A percentile compares a stretch with the other conserved stretches of the same genome.
These are phyloP conservation scores for Picea engelmannii DNA, from an alignment of 83 land plant species.

Conservation along the genomic window DNA sequence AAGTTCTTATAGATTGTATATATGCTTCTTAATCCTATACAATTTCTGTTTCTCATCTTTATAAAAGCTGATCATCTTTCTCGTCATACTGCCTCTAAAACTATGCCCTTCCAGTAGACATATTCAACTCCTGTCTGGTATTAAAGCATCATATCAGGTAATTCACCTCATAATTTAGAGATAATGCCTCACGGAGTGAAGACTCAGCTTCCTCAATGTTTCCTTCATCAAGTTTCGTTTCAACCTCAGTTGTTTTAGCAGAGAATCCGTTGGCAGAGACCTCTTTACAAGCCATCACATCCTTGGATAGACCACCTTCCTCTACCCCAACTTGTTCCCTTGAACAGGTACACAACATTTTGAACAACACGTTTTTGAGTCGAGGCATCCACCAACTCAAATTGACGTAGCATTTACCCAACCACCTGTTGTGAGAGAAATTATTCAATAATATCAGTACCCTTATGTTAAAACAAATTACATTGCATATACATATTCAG, in stretches of 20 bases:
- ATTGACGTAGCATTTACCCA: conserved; percentile 12
- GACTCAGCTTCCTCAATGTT: conserved; percentile 91
- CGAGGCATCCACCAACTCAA: conserved; percentile 1
- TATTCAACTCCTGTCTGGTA: neutral
- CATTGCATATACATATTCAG: neutral
- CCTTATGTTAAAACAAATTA: neutral
- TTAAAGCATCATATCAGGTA: neutral
- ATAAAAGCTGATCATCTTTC: neutral
- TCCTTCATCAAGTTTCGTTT: conserved; percentile 80
- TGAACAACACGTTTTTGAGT: neutral
- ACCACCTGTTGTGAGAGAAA: neutral
- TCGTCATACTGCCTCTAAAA: neutral
- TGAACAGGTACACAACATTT: conserved; percentile 17
- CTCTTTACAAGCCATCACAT: conserved; percentile 19
- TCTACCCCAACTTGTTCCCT: conserved; percentile 17
- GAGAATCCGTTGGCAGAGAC: conserved; percentile 47
- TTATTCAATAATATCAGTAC: neutral
- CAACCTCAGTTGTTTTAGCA: conserved; percentile 65
- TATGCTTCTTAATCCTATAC: neutral
- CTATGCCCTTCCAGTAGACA: neutral
- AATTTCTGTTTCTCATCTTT: neutral
- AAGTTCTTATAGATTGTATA: neutral
- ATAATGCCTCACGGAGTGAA: conserved; percentile 83
- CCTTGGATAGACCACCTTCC: conserved; percentile 8
- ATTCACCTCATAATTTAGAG: conserved; percentile 82